These are phyloP conservation scores for Alternaria ethzedia DNA, from an alignment of 2,329 filamentous ascomycete genomes.

Conservation along the genomic window DNA sequence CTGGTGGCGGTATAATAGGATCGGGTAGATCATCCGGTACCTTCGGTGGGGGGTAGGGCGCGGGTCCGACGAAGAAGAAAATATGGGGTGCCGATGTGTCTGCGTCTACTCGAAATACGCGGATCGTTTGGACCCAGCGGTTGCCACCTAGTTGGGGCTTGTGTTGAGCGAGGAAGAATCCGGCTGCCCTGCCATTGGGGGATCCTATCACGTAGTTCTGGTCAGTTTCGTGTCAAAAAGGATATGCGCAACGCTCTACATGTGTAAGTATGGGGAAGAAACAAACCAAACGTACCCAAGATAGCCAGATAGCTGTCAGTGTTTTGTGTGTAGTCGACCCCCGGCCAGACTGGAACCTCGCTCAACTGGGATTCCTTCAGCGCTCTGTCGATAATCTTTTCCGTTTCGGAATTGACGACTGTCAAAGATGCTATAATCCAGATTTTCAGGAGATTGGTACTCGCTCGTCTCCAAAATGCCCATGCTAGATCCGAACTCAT, in stretches of 20 bases:
- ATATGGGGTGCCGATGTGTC: background rate
- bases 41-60: background rate
- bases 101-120: background rate
- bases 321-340: background rate
- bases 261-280: background rate
- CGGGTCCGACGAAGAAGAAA: background rate
- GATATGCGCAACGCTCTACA: background rate
- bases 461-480: slow-evolving; percentile 2
- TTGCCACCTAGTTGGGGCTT: background rate
- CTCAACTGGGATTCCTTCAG: background rate
- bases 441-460: background rate
- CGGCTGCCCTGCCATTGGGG: background rate
- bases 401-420: background rate
- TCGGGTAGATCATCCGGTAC: background rate
- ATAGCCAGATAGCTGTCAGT: slow-evolving; percentile 1
- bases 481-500: slow-evolving; percentile 5
- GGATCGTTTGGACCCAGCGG: background rate
- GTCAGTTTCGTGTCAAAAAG: background rate
- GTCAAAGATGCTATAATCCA: background rate
- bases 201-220: background rate
- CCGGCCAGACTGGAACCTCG: background rate
- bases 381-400: background rate
- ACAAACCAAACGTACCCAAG: background rate
- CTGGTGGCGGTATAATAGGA: background rate
- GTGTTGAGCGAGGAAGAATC: slow-evolving; percentile 7